Evolutionary conservation across 306 rosid genomes (phyloP), one percentile per base, ranked within the genome.

Genomic region (Sicyos baderoa): DNA sequence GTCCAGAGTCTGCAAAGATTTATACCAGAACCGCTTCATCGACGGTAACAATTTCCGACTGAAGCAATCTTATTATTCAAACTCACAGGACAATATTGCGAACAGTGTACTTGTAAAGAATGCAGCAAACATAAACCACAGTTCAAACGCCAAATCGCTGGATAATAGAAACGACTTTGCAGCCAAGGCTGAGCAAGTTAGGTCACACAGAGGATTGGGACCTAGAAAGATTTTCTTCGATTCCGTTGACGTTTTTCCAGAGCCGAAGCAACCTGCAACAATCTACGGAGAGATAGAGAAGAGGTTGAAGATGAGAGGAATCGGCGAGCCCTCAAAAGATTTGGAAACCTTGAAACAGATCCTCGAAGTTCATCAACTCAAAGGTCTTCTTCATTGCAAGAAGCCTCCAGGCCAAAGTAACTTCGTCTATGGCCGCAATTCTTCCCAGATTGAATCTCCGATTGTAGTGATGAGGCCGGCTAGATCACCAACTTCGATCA

Each of bases 341-440:
- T 82, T 84, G 52, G 91, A 89, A 57, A 88, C 95, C 7, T 76
- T 83, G 50, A 93, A 86, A 75, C 91, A 90, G 29, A 86, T 88
- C 76, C 79, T 93, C 5, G 96, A 93, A 21, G 96, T 97, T 37
- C 73, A 88, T 71, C 99, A 90, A 80, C 96, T 93, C 32, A 93
- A 90, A 67, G 99, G 97, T 0, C 96, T 90, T 25, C 82, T 93
- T 9, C 99, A 83, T 80, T 84, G 96, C 10, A 79, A 67, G 64
- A 89, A 81, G n/a, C 29, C 78, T 2, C 50, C 52, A 5, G 82
- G 70, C 72, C 78, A 83, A 45, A 71, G 83, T 44, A 82, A 85
- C 53, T 75, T 80, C 21, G 80, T 79, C 9, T 75, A 75, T 54
- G 80, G 83, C 10, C 70, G 81, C n/a, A 72, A 17, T 23, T 59